Conservation (phyloP, 306 rosid genomes). For the Senna siamea region DNA sequence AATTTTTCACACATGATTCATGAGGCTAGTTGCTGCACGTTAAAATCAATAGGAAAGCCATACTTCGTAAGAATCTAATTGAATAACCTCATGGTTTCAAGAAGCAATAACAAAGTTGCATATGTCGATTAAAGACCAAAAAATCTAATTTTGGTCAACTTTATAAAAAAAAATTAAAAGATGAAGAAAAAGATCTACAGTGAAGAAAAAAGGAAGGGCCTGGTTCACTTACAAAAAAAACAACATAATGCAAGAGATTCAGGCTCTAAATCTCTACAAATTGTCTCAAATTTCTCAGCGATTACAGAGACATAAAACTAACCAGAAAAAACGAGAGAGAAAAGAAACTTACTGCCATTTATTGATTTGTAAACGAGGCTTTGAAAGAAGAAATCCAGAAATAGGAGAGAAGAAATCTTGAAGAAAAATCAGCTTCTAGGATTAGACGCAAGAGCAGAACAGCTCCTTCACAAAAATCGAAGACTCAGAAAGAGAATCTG, state of each 20-base stretch:
- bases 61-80: constrained; percentile 20
- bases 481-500: constrained; percentile 36
- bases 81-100: constrained; percentile 27
- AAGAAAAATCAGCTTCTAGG: constrained; percentile 31
- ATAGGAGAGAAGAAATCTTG: constrained; percentile 28
- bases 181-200: constrained; percentile 21
- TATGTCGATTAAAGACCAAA: constrained; percentile 38
- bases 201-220: too few relatives aligned
- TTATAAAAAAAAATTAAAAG: constrained; percentile 29
- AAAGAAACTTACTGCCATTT: constrained; percentile 74
- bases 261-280: constrained; percentile 6
- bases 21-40: constrained; percentile 1
- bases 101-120: constrained; percentile 6
- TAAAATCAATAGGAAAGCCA: constrained; percentile 14
- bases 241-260: constrained; percentile 40
- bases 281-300: constrained; percentile 33
- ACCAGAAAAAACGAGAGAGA: not conserved
- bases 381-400: constrained; percentile 42
- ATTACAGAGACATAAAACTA: constrained; percentile 35
- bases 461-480: constrained; percentile 45
- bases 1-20: constrained; percentile 23
- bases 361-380: constrained; percentile 46
- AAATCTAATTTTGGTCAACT: constrained; percentile 47
- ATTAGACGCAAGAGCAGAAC: constrained; percentile 41
- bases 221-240: too few relatives aligned